A percentile compares a stretch with the other conserved stretches of the same genome.
phyloP scores from a whole-genome alignment of 306 rosid genomes.

The Medicago lupulina region DNA sequence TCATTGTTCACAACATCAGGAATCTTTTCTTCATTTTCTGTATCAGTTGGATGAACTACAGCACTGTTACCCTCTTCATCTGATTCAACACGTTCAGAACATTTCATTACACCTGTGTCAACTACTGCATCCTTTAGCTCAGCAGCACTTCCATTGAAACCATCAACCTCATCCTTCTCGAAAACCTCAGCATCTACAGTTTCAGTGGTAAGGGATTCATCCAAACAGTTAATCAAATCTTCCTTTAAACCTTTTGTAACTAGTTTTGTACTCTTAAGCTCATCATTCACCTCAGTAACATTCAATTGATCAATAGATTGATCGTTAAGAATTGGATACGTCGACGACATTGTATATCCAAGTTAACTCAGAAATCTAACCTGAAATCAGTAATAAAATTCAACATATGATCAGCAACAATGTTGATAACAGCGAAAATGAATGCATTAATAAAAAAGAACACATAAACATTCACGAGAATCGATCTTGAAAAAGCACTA shows the following conservation, averaged over 20 bases:
- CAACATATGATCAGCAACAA: background rate
- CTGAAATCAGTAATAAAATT: constrained; percentile 33
- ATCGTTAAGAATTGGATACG: constrained; percentile 67
- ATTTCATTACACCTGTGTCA: constrained; percentile 12
- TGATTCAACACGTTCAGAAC: constrained; percentile 14
- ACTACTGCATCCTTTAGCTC: constrained; percentile 36
- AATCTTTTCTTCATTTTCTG: constrained; percentile 29
- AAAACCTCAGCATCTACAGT: constrained; percentile 36
- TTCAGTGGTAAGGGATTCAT: constrained; percentile 65
- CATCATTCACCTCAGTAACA: constrained; percentile 87
- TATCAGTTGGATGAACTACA: constrained; percentile 31
- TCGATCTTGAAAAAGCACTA: background rate
- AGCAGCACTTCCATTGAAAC: constrained; percentile 36
- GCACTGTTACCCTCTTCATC: constrained; percentile 32
- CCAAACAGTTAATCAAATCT: constrained; percentile 80
- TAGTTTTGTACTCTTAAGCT: constrained; percentile 76
- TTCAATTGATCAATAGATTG: constrained; percentile 87
- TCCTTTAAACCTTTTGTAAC: constrained; percentile 80
- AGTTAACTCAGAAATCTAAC: constrained; percentile 31
- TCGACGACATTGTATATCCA: constrained; percentile 66
- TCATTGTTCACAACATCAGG: constrained; percentile 40
- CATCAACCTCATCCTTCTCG: constrained; percentile 35
- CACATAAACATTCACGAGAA: background rate
- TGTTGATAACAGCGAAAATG: too few species aligned
- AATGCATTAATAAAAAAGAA: background rate